Evolutionary conservation across 2,329 filamentous ascomycete species (phyloP).

Genomic region (Cryphonectria parasitica): DNA sequence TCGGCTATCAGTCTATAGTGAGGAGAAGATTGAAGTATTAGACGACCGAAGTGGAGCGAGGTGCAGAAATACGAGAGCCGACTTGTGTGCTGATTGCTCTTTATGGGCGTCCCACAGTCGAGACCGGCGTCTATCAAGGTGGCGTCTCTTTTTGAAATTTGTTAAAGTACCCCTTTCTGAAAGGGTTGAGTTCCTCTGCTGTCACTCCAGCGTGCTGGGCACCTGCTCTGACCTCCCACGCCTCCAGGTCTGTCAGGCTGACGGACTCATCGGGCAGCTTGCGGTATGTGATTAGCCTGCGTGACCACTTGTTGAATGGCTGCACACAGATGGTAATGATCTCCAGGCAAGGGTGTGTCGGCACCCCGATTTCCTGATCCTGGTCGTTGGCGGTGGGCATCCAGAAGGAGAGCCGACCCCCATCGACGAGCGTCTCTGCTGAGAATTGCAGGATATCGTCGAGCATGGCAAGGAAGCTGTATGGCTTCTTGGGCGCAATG

Average conservation of each 20-base stretch:
- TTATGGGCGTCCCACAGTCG: slow-evolving; percentile 7
- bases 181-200: slow-evolving; percentile 64
- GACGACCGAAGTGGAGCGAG: not conserved
- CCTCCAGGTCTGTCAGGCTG: slow-evolving; percentile 46
- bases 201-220: slow-evolving; percentile 48
- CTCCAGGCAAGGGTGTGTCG: slow-evolving; percentile 75
- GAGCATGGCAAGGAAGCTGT: slow-evolving; percentile 88
- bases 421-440: slow-evolving; percentile 72
- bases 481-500: slow-evolving; percentile 86
- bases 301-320: slow-evolving; percentile 90
- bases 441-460: slow-evolving; percentile 88
- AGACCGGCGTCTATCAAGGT: slow-evolving; percentile 5
- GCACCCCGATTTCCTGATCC: slow-evolving; percentile 75
- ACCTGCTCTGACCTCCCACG: slow-evolving; percentile 36
- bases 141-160: slow-evolving; percentile 49
- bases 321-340: slow-evolving; percentile 80
- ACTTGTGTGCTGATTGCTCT: not conserved
- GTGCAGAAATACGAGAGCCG: slow-evolving; percentile 14
- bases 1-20: slow-evolving; percentile 1
- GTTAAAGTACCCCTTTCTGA: slow-evolving; percentile 62
- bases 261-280: slow-evolving; percentile 66
- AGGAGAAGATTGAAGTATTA: not conserved
- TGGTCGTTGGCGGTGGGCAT: slow-evolving; percentile 90
- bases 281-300: slow-evolving; percentile 84
- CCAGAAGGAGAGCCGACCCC: slow-evolving; percentile 89